These are phyloP conservation scores for Schizonepeta tenuifolia DNA, from an alignment of 257 asterid genomes.

Conservation along the genomic window DNA sequence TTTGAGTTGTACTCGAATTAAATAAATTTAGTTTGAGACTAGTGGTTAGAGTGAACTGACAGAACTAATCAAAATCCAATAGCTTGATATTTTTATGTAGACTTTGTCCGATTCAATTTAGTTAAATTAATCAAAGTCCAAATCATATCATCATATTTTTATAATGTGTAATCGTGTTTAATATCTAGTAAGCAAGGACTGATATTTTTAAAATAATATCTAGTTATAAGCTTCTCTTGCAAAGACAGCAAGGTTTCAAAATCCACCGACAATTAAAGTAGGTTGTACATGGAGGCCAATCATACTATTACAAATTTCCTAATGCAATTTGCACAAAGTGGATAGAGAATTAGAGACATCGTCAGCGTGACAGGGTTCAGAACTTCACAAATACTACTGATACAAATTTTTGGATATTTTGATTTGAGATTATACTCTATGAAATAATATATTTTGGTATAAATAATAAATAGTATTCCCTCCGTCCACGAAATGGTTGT, in stretches of 20 bases:
- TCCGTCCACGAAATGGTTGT: too few species aligned
- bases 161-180: not conserved
- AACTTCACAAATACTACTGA: not conserved
- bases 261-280: not conserved
- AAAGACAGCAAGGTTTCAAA: not conserved
- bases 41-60: not conserved
- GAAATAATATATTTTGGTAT: too few species aligned
- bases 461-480: too few species aligned
- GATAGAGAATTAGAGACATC: too few species aligned
- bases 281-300: not conserved
- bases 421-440: too few species aligned
- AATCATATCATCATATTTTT: too few species aligned
- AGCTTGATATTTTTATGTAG: not conserved
- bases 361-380: not conserved
- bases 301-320: not conserved
- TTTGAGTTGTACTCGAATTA: not conserved
- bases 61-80: not conserved
- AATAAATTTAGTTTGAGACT: not conserved
- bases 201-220: not conserved
- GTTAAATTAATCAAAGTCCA: not conserved
- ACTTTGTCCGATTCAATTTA: not conserved
- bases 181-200: not conserved
- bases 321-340: too few species aligned
- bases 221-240: not conserved
- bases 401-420: too few species aligned